phyloP scores from a whole-genome alignment of 176 grass and related monocot genomes.

The Phoenix dactylifera region DNA sequence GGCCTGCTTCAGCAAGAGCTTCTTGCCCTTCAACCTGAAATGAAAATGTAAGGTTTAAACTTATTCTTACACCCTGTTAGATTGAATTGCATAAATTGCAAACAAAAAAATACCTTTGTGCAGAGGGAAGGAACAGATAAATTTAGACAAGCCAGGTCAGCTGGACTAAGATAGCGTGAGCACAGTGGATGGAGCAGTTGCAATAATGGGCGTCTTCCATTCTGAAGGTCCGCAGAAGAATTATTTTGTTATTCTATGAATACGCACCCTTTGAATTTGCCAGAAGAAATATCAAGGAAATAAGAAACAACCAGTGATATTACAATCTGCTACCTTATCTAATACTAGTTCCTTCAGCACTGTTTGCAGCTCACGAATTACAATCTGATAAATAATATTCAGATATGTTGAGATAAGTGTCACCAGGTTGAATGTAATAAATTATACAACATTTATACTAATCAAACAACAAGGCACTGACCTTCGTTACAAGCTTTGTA shows the following conservation, averaged over 20 bases:
- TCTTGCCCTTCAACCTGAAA: conserved; percentile 42
- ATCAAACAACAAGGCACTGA: conserved; percentile 4
- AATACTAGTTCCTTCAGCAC: conserved; percentile 59
- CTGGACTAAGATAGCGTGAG: conserved; percentile 66
- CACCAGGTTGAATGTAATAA: too few species aligned
- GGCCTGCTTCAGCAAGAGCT: conserved; percentile 4
- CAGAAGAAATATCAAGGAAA: conserved; percentile 17
- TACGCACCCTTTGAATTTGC: not conserved
- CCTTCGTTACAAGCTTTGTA: conserved; percentile 87
- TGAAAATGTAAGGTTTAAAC: conserved; percentile 11
- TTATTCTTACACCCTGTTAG: not conserved
- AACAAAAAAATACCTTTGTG: conserved; percentile 33
- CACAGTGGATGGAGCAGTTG: conserved; percentile 65
- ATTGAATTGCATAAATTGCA: not conserved
- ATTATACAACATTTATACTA: too few species aligned
- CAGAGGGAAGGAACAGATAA: conserved; percentile 63
- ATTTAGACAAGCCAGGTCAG: conserved; percentile 60
- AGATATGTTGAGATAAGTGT: not conserved
- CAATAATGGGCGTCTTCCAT: conserved; percentile 71
- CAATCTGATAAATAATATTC: conserved; percentile 35
- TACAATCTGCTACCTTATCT: conserved; percentile 47
- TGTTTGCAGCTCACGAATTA: conserved; percentile 58
- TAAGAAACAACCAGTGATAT: conserved; percentile 2
- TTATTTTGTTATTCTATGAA: too few species aligned
- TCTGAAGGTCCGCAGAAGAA: conserved; percentile 36